phyloP scores from a whole-genome alignment of 371 early-diverging fungal species.

The Cladochytrium tenue region DNA sequence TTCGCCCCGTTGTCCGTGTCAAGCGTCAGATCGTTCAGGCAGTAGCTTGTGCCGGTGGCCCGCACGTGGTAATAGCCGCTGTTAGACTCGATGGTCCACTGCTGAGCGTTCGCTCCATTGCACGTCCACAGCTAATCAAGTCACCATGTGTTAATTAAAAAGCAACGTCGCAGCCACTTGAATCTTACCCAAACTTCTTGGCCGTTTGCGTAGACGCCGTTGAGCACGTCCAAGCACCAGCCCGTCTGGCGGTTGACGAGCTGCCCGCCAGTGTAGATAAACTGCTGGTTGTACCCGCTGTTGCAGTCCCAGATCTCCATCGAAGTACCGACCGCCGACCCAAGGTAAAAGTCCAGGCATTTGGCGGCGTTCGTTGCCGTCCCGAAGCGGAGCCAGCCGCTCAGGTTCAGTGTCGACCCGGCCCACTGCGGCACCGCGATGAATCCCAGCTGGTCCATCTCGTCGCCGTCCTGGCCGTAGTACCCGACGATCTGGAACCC shows the following conservation, averaged over 20 bases:
- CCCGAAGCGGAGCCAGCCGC: not conserved
- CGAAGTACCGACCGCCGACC: not conserved
- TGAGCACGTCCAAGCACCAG: not conserved
- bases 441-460: not conserved
- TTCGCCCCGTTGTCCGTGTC: not conserved
- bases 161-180: too few relatives aligned
- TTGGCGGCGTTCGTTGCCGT: not conserved
- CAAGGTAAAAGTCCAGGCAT: not conserved
- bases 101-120: not conserved
- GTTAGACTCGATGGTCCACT: not conserved
- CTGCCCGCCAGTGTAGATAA: not conserved
- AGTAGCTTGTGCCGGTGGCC: not conserved
- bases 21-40: not conserved
- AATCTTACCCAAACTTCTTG: not conserved
- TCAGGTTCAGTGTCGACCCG: not conserved
- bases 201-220: not conserved
- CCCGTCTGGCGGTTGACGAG: not conserved
- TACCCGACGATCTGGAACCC: not conserved
- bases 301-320: slow-evolving; percentile 1
- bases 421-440: not conserved
- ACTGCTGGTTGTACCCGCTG: not conserved
- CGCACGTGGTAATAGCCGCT: not conserved
- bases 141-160: too few relatives aligned
- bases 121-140: not conserved
- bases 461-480: not conserved